These are phyloP conservation scores for Debaryomyces subglobosus DNA, from an alignment of 1,139 yeast species.

Conservation along the genomic window DNA sequence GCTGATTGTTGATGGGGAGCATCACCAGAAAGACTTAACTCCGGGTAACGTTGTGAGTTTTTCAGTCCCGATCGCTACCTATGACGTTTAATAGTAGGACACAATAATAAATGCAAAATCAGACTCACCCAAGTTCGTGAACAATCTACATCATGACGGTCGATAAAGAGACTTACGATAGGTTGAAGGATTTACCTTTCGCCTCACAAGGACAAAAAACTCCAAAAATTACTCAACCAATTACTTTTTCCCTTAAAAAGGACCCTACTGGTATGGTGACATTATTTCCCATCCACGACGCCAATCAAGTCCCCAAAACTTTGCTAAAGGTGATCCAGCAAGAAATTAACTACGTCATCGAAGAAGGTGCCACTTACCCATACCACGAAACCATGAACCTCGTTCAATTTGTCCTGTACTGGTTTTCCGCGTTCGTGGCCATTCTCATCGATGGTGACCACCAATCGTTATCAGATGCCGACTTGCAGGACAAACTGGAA, in stretches of 20 bases:
- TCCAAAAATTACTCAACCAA: conserved; percentile 28
- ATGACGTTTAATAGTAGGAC: not conserved
- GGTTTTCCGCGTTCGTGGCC: conserved; percentile 51
- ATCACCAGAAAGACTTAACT: not conserved
- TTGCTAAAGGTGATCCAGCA: conserved; percentile 36
- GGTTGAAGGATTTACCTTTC: conserved; percentile 33
- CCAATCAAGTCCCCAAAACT: conserved; percentile 34
- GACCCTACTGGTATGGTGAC: conserved; percentile 32
- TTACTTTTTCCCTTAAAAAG: conserved; percentile 34
- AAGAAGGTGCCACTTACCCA: conserved; percentile 56
- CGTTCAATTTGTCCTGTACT: conserved; percentile 40
- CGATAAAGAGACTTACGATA: conserved; percentile 11
- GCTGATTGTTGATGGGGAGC: conserved; percentile 2
- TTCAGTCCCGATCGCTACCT: not conserved
- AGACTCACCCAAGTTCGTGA: no score
- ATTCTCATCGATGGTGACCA: conserved; percentile 46
- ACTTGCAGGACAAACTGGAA: conserved; percentile 16
- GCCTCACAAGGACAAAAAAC: conserved; percentile 32
- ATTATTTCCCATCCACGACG: conserved; percentile 34
- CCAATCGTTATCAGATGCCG: conserved; percentile 15
- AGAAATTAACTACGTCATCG: conserved; percentile 50
- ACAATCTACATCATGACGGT: conserved; percentile 1
- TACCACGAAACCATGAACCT: conserved; percentile 29
- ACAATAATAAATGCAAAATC: not conserved
- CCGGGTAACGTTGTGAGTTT: conserved; percentile 7